Evolutionary conservation across 164 flowering plant species (phyloP).

Genomic region (Nymphaea thermarum): DNA sequence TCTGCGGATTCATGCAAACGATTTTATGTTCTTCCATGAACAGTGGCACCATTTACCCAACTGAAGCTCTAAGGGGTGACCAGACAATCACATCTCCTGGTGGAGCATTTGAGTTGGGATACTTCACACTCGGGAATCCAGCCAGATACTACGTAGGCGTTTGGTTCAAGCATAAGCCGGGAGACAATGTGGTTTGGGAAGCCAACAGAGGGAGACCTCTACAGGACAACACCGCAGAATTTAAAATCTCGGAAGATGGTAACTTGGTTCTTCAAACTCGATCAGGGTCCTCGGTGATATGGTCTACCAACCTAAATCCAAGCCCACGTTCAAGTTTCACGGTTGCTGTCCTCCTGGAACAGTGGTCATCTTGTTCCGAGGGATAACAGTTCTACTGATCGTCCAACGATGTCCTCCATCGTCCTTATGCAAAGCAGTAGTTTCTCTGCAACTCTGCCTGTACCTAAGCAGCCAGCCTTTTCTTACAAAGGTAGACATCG

Average conservation of each 20-base stretch:
- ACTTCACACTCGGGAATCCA: constrained; percentile 16
- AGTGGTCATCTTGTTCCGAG: constrained; percentile 23
- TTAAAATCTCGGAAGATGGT: constrained; percentile 12
- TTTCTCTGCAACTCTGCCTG: no score
- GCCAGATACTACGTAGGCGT: constrained; percentile 13
- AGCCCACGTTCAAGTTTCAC: constrained; percentile 4
- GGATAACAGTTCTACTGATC: no score
- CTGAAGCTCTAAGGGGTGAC: constrained; percentile 11
- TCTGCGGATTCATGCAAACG: no score
- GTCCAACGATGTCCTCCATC: no score
- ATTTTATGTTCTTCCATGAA: no score
- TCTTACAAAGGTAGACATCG: no score
- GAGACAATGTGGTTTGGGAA: constrained; percentile 14
- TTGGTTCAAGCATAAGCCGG: constrained; percentile 10
- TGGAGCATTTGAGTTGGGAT: constrained; percentile 12
- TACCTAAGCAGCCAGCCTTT: no score
- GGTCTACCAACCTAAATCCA: constrained; percentile 19
- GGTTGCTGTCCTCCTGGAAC: constrained; percentile 15
- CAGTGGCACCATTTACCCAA: no score
- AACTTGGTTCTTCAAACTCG: constrained; percentile 13
- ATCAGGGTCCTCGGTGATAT: constrained; percentile 9
- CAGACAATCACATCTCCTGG: constrained; percentile 12
- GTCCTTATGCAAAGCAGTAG: no score
- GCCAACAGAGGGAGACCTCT: constrained; percentile 16
- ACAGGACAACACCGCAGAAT: constrained; percentile 3